Percentiles rank a stretch among this genome's conserved stretches.
Evolutionary conservation across 257 asterid genomes (phyloP).

Genomic region (Solanum sitiens): DNA sequence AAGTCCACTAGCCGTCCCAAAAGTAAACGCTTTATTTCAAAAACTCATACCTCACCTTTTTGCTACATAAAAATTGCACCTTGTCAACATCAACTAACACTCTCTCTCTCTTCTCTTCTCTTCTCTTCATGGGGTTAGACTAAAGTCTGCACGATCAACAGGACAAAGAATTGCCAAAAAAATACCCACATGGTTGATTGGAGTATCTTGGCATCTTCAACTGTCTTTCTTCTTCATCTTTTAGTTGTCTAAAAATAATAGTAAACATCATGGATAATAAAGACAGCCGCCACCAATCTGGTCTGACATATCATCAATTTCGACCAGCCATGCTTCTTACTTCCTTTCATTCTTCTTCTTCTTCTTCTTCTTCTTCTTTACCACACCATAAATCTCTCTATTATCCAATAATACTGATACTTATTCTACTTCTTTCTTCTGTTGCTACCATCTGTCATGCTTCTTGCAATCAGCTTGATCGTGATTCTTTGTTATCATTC

Average conservation of each 20-base stretch:
- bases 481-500: conserved; percentile 37
- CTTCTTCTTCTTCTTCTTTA: background rate
- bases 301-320: conserved; percentile 8
- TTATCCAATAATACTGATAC: conserved; percentile 3
- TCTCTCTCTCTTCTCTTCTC: background rate
- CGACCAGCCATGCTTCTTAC: conserved; percentile 47
- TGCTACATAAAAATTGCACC: conserved; percentile 37
- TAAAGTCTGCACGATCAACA: conserved; percentile 38
- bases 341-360: background rate
- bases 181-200: conserved; percentile 40
- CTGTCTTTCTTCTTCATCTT: conserved; percentile 24
- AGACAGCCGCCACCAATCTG: conserved; percentile 16
- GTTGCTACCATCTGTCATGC: conserved; percentile 25
- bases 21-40: conserved; percentile 79
- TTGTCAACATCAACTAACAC: conserved; percentile 74
- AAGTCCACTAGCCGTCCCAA: conserved; percentile 75
- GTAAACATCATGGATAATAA: conserved; percentile 29
- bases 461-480: conserved; percentile 43
- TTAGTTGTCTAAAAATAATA: conserved; percentile 2
- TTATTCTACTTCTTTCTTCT: conserved; percentile 9
- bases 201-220: conserved; percentile 27
- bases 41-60: conserved; percentile 49
- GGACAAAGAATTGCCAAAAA: conserved; percentile 18
- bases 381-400: conserved; percentile 1
- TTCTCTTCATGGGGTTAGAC: conserved; percentile 13